phyloP scores from a whole-genome alignment of 164 flowering plant genomes.

The Taxillus chinensis region DNA sequence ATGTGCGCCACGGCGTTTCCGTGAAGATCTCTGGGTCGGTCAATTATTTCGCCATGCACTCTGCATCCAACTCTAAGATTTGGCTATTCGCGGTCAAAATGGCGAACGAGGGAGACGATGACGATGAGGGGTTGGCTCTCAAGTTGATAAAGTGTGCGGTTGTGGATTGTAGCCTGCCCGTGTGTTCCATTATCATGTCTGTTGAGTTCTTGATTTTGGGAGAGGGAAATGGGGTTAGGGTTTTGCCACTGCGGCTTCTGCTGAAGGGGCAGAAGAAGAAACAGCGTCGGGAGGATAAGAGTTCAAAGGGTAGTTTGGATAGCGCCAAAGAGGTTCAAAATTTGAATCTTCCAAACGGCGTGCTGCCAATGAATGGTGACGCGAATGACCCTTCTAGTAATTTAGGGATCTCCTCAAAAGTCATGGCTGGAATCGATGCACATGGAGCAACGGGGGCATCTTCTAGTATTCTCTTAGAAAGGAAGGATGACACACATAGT shows the following conservation, averaged over 20 bases:
- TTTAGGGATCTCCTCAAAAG: conserved; percentile 2
- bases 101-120: conserved; percentile 15
- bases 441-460: conserved; percentile 10
- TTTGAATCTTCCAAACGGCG: conserved; percentile 29
- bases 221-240: conserved; percentile 74
- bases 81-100: conserved; percentile 56
- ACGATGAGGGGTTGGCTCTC: conserved; percentile 23
- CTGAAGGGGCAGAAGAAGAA: conserved; percentile 45
- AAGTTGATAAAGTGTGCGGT: conserved; percentile 72
- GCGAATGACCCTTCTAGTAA: conserved; percentile 9
- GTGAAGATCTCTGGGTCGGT: conserved; percentile 43
- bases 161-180: conserved; percentile 50
- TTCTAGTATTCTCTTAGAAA: conserved; percentile 15
- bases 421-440: background rate
- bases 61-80: conserved; percentile 41
- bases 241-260: conserved; percentile 48
- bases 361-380: conserved; percentile 11
- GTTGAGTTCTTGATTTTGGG: conserved; percentile 62
- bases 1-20: conserved; percentile 49
- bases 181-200: conserved; percentile 40
- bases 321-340: conserved; percentile 13
- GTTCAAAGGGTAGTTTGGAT: conserved; percentile 5
- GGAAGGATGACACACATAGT: conserved; percentile 18
- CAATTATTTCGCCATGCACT: conserved; percentile 53
- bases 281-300: conserved; percentile 8